Conservation (phyloP, 441 rosid species). For the Brassica balearica region DNA sequence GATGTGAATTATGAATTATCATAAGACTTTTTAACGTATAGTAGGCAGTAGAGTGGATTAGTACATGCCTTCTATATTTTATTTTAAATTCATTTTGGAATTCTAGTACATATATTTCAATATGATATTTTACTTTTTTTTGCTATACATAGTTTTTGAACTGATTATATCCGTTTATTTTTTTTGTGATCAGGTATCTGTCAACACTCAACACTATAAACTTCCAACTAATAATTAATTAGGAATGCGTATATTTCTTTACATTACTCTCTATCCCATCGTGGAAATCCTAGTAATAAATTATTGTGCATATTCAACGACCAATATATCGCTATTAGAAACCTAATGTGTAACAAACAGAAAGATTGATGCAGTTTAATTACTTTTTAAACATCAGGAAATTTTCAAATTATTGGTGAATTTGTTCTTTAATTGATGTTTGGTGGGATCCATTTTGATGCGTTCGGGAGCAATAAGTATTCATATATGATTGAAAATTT, state of each 20-base stretch:
- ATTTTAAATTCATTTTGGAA: background rate
- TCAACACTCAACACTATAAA: background rate
- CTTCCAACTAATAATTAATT: background rate
- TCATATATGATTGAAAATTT: conserved; percentile 33
- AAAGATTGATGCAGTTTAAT: too few relatives aligned
- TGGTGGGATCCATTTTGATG: conserved; percentile 45
- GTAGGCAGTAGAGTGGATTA: background rate
- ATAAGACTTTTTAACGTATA: background rate
- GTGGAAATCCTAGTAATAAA: too few relatives aligned
- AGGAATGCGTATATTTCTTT: too few relatives aligned
- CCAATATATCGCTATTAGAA: too few relatives aligned
- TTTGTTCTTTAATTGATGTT: conserved; percentile 36
- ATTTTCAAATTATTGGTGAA: conserved; percentile 25
- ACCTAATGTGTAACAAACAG: too few relatives aligned
- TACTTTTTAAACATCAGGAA: too few relatives aligned
- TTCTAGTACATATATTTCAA: background rate
- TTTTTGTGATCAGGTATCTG: background rate
- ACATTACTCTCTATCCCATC: too few relatives aligned
- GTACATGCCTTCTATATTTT: background rate
- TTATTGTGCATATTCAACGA: too few relatives aligned
- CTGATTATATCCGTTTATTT: background rate
- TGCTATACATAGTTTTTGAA: background rate
- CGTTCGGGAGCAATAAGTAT: conserved; percentile 28
- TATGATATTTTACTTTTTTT: background rate
- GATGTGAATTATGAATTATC: background rate